Base-by-base conservation (phyloP, 176 grass and related monocot genomes). In the Carex pumila region DNA sequence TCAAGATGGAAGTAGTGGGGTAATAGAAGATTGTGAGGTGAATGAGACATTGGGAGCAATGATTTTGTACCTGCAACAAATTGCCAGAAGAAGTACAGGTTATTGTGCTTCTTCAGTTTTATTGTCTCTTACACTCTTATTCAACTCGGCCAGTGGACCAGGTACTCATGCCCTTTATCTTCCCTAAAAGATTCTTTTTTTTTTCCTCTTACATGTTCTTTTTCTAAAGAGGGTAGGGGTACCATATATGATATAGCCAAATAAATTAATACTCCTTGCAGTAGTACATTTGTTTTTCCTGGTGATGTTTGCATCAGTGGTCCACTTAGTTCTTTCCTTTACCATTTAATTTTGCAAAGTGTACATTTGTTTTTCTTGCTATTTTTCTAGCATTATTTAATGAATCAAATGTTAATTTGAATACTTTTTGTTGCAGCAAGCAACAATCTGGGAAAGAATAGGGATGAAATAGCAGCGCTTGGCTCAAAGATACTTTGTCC, bases 1-100 rank as follows among this genome's bases (percentile, higher is more conserved):
- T 61, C 80, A 59, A 89, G 87, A 80, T 79, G 61, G 70, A 36
- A 39, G 50, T 15, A 82, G 50, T 88, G 61, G 85, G 43, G 67
- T 34, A n/a, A 71, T 59, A 32, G 56, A 85, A 57, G 81, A 55
- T 45, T 86, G 60, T 62, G 62, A 31, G 73, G 85, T 62, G 69
- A 90, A 88, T 85, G 87, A 94, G 31, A 83, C 78, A 65, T 78
- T 97, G 67, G 90, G 87, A 88, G 61, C 77, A 80, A 90, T 84
- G 72, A 88, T 94, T 85, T 29, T 97, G 57, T 91, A 92, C 82
- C 95, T 97, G 84, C 90, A 94, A 90, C 78, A 87, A 52, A 71
- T 89, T 87, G 43, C 84, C n/a, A 47, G 81, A 61, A 88, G 69
- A 56, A 94, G 87, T 59, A 87, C 19, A 5, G 21, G 22, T 34